phyloP scores from a whole-genome alignment of 805 yeast genomes.

The Yamadazyma olivae region DNA sequence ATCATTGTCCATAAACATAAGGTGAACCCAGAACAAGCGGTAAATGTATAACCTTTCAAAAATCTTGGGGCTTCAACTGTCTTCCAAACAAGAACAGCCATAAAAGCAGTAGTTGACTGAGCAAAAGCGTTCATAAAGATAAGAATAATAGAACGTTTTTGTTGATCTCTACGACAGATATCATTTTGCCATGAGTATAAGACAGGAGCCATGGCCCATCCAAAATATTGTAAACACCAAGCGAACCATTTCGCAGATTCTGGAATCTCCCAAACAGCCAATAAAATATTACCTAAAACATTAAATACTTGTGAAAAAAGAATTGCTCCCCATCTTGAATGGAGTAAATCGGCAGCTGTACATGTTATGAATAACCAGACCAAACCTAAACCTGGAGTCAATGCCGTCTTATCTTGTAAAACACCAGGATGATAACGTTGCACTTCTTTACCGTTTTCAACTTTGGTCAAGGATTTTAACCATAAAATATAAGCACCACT shows the following conservation, averaged over 20 bases:
- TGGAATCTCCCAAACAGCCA: slow-evolving; percentile 60
- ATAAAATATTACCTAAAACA: slow-evolving; percentile 49
- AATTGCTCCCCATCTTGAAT: slow-evolving; percentile 55
- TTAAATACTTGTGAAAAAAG: slow-evolving; percentile 52
- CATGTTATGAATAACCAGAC: slow-evolving; percentile 37
- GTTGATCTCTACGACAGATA: slow-evolving; percentile 54
- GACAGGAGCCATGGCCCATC: slow-evolving; percentile 64
- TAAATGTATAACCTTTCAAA: slow-evolving; percentile 50
- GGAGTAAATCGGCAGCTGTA: slow-evolving; percentile 35
- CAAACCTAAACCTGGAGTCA: slow-evolving; percentile 44
- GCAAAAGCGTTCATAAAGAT: slow-evolving; percentile 54
- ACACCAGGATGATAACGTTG: slow-evolving; percentile 28
- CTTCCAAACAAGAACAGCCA: slow-evolving; percentile 49
- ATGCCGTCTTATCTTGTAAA: slow-evolving; percentile 41
- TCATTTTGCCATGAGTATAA: slow-evolving; percentile 58
- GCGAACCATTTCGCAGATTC: slow-evolving; percentile 64
- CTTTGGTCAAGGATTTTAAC: slow-evolving; percentile 39
- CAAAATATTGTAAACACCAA: slow-evolving; percentile 55
- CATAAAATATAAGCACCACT: slow-evolving; percentile 50
- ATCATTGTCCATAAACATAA: slow-evolving; percentile 50
- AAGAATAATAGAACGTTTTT: slow-evolving; percentile 54
- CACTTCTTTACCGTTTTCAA: slow-evolving; percentile 16
- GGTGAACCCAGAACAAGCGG: slow-evolving; percentile 45
- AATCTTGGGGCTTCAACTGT: slow-evolving; percentile 59
- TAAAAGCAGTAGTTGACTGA: slow-evolving; percentile 54